Base-by-base conservation (phyloP, 768 basidiomycete genomes). In the Russula sp. region DNA sequence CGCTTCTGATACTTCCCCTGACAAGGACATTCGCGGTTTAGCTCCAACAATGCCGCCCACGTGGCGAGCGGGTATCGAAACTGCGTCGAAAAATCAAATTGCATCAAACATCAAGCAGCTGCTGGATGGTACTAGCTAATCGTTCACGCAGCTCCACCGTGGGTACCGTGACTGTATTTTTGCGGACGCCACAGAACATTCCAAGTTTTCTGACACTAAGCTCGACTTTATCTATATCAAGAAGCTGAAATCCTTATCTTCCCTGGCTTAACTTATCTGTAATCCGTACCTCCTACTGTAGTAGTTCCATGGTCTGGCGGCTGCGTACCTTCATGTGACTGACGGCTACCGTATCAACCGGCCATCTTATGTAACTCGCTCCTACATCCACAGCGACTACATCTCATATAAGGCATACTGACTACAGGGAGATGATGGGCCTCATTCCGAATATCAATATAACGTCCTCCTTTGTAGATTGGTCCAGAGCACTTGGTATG, bases 311-410 rank as follows among this genome's bases (percentile, higher is more conserved):
- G 27, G 49, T 37, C 47, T 13, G 5, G 27, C 27, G 59, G 42
- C 42, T 44, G 40, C 34, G n/a, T 2, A 8, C 20, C 40, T 45
- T 39, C 59, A 60, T 54, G 59, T 61, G 53, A 61, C 52, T 10
- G 45, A 14, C 9, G 42, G 42, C 40, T 20, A 59, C 8, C 27
- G 9, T n/a, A 44, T 44, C 44, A n/a, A 10, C 40, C 14, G 40
- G 11, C 44, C 18, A 44, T 44, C 16, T 44, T 44, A 44, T 44
- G 44, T 44, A 44, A 44, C 16, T n/a, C 14, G 10, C 18, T 6
- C 44, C 18, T n/a, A n/a, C 40, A 40, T 10, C 11, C 37, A 37
- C 37, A 37, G 13, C 10, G 13, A 40, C 40, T 40, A 40, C 11
- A 27, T 27, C 27, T 27, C 27, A 27, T 27, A 27, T 27, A 27